Evolutionary conservation across 164 flowering plant species (phyloP), one percentile per base, ranked within the genome.

Genomic region (Saururus chinensis): DNA sequence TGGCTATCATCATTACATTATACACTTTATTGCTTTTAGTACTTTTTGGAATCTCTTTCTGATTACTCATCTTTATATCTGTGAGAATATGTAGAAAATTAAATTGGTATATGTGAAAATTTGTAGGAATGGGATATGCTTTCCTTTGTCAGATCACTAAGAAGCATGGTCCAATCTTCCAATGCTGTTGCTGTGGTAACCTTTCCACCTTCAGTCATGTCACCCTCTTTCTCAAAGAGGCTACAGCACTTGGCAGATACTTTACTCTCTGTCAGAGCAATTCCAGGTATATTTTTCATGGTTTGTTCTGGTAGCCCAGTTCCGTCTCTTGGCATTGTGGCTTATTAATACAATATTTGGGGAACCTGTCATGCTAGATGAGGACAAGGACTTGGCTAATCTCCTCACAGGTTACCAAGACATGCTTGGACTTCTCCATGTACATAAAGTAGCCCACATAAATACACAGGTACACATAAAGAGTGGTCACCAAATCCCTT

Each of bases 231-330:
- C 68, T 82, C 83, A 22, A 95, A 80, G 73, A 82, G 99, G 71
- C 83, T 76, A 91, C 99, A 95, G 78, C 99, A 95, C 74, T 71
- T 95, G 87, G 89, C 97, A 13, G 99, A 91, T 63, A 91, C 91
- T n/a, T 75, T 95, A 72, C 76, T 95, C 57, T 85, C 96, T 37
- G 93, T 95, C 58, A 83, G 69, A 76, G 91, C 97, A 60, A 80
- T 95, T 48, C 89, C 88, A 65, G 99, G 99, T 88, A 71, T 59
- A 20, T 64, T 66, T 20, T 22, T 41, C 22, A 53, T 19, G 4
- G 21, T n/a, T 24, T 40, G 48, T 24, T 45, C 56, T 26, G 56
- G 17, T n/a, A 20, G 21, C 25, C 13, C 2, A 45, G 17, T 54
- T 55, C 26, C 16, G 13, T 22, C n/a, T 24, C 1, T 54, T 53